These are phyloP conservation scores for Sugiyamaella boreocaroliniensis DNA, from an alignment of 805 yeast genomes.

Conservation along the genomic window DNA sequence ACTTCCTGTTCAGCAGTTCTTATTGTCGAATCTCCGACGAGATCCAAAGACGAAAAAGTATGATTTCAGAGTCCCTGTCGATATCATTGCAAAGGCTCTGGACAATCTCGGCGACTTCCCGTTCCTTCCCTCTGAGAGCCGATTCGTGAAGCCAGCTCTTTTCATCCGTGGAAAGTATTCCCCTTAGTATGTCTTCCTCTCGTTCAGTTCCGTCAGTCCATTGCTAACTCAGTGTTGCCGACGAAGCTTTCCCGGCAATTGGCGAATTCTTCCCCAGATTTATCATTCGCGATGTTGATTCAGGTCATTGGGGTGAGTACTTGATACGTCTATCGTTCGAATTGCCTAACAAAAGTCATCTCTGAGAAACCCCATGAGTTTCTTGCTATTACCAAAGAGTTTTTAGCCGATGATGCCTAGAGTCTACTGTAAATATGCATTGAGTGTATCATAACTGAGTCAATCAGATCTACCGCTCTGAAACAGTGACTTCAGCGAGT, in stretches of 20 bases:
- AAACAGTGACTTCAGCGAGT: too few species aligned
- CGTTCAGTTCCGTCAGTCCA: not conserved
- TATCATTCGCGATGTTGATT: slow-evolving; percentile 63
- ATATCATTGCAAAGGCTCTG: slow-evolving; percentile 51
- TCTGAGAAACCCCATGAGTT: slow-evolving; percentile 81
- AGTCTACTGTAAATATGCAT: not conserved
- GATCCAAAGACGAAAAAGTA: slow-evolving; percentile 33
- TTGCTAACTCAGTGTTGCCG: slow-evolving; percentile 47
- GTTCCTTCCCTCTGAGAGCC: slow-evolving; percentile 44
- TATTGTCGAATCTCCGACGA: slow-evolving; percentile 60
- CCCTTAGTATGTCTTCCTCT: slow-evolving; percentile 36
- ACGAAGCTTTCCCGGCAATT: slow-evolving; percentile 66
- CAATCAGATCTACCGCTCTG: too few species aligned
- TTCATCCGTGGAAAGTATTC: slow-evolving; percentile 77
- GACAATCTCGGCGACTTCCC: slow-evolving; percentile 75
- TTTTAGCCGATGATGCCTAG: slow-evolving; percentile 23
- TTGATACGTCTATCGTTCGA: not conserved
- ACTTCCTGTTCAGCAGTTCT: slow-evolving; percentile 62
- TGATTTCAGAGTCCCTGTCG: slow-evolving; percentile 62
- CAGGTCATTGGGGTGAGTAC: slow-evolving; percentile 72
- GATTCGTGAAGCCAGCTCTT: slow-evolving; percentile 67
- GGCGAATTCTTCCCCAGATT: slow-evolving; percentile 76
- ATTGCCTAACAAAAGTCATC: slow-evolving; percentile 39
- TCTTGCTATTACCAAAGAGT: slow-evolving; percentile 53
- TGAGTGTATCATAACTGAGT: too few species aligned